Base-by-base conservation (phyloP, 2,329 filamentous ascomycete species). In the Xylaria sp. region DNA sequence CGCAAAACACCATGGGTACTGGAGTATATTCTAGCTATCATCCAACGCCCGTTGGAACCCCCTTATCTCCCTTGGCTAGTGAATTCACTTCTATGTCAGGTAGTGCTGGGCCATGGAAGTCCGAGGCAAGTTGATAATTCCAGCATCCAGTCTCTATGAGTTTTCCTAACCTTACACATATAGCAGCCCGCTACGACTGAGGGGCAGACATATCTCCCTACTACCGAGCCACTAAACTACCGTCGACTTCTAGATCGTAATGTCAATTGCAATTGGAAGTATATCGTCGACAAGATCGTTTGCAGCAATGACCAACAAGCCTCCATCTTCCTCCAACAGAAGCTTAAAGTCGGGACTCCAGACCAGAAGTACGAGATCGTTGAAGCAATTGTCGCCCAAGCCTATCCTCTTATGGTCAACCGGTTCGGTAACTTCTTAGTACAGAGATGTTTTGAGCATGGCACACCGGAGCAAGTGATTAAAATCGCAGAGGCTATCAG, bases 281-380 rank as follows among this genome's bases (percentile, higher is more conserved):
- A 97, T 79, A 98, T 99, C 75, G 96, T 99, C 64, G 95, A 99
- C 84, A 98, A 98, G 85, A 99, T 99, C 78, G 94, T 99, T 73
- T 97, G 93, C 88, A 98, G 94, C 83, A 98, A 99, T 80, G 96
- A 99, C 78, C 96, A 99, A 81, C 96, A 99, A 81, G 96, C 97
- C 9, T 99, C 96, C 1, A 98, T 99, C 76, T 99, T 99, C 82
- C 85, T 99, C 53, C 96, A 99, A 80, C 96, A 99, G 82, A 99
- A 99, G 84, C 92, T 99, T 74, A 99, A 99, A 83, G 92, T 98
- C 70, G 94, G 94, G 68, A 98, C 94, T 3, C 86, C 91, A 0
- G 94, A 98, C 77, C 96, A 98, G 80, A 99, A 98, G 81, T 97
- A 93, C 76, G 94, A 97, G 73, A 98, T 99, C 72, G 93, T 99